Conservation (phyloP, 441 rosid species). For the Populus tomentosa region DNA sequence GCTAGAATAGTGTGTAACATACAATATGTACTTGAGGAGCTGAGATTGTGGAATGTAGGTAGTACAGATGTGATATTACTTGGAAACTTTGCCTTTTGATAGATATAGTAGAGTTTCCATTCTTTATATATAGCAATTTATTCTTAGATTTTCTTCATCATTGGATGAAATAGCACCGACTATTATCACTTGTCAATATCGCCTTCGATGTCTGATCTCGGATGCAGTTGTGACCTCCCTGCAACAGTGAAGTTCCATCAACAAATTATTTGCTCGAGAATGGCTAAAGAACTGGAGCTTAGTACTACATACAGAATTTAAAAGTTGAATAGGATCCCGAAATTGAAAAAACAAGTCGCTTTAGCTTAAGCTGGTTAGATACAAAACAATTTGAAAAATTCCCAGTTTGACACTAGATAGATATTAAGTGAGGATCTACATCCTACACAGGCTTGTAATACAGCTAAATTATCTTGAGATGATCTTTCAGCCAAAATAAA, state of each 20-base stretch:
- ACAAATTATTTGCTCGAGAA: not conserved
- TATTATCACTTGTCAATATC: constrained; percentile 8
- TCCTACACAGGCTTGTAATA: not conserved
- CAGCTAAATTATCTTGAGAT: not conserved
- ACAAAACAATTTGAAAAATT: too few relatives aligned
- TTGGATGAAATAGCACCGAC: not conserved
- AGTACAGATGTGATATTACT: not conserved
- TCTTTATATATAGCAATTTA: too few relatives aligned
- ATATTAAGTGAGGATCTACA: not conserved
- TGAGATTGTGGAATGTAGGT: not conserved
- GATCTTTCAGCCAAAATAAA: not conserved
- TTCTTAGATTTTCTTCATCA: not conserved
- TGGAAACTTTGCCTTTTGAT: not conserved
- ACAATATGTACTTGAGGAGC: not conserved
- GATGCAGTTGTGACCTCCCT: constrained; percentile 46
- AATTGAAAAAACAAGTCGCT: not conserved
- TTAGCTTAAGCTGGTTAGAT: not conserved
- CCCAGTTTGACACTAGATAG: not conserved
- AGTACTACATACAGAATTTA: not conserved
- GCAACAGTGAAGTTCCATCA: constrained; percentile 8
- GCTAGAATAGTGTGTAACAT: not conserved
- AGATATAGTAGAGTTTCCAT: not conserved
- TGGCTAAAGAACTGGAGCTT: not conserved
- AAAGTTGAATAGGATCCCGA: not conserved
- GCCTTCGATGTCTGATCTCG: constrained; percentile 29